Conservation (phyloP, 805 yeast genomes). For the Hanseniaspora vineae region DNA sequence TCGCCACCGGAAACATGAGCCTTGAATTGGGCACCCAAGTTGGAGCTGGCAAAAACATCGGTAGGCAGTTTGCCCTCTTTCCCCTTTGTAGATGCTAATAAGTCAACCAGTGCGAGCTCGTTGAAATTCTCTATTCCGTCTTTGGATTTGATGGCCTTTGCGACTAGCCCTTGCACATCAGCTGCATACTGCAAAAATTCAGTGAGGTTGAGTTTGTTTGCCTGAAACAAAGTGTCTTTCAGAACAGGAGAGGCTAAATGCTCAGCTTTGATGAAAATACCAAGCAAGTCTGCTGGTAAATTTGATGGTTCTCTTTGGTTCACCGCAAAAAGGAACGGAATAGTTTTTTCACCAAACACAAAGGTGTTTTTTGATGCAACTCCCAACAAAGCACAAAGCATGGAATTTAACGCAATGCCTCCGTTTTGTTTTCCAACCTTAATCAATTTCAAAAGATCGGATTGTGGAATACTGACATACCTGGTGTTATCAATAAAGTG, state of each 20-base stretch:
- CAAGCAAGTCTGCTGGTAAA: not conserved
- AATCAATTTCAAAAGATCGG: not conserved
- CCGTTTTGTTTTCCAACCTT: not conserved
- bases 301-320: not conserved
- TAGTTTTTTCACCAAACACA: not conserved
- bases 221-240: not conserved
- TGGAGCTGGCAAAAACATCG: too few relatives aligned
- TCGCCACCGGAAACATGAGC: too few relatives aligned
- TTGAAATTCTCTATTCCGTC: too few relatives aligned
- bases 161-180: too few relatives aligned
- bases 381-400: not conserved
- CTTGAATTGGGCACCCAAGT: too few relatives aligned
- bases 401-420: not conserved
- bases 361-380: not conserved
- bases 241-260: not conserved
- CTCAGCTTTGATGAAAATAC: not conserved
- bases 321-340: not conserved
- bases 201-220: too few relatives aligned
- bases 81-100: too few relatives aligned
- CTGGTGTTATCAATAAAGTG: not conserved
- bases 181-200: too few relatives aligned
- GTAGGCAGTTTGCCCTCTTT: too few relatives aligned
- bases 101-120: too few relatives aligned
- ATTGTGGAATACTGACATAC: not conserved
- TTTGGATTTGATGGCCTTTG: too few relatives aligned